Evolutionary conservation across 768 basidiomycete species (phyloP).

Genomic region (Naganishia randhawae): DNA sequence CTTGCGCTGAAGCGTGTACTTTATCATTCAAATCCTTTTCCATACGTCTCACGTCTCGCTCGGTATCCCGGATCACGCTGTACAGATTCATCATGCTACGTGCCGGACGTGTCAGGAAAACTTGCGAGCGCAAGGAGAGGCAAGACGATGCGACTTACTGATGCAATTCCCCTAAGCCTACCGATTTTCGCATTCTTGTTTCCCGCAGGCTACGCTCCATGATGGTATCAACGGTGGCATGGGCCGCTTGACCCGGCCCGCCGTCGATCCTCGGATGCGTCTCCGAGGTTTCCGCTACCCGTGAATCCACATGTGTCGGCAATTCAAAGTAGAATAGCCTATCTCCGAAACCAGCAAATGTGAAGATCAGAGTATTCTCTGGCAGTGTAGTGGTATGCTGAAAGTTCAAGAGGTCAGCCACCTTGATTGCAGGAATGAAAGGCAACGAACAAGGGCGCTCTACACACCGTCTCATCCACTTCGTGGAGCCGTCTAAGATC

Average conservation of each 20-base stretch:
- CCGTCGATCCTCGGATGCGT: constrained; percentile 19
- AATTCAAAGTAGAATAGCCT: constrained; percentile 6
- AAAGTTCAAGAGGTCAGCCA: background rate
- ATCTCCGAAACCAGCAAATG: constrained; percentile 17
- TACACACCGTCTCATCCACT: constrained; percentile 20
- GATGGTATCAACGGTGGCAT: constrained; percentile 55
- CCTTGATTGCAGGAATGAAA: background rate
- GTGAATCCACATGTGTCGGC: background rate
- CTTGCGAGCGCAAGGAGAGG: background rate
- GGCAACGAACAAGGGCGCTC: background rate
- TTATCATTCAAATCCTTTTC: constrained; percentile 47
- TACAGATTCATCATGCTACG: constrained; percentile 55
- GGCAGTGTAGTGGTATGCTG: constrained; percentile 4
- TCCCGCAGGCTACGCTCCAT: constrained; percentile 37
- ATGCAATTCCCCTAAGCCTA: constrained; percentile 21
- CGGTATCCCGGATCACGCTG: constrained; percentile 53
- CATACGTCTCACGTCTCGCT: constrained; percentile 55
- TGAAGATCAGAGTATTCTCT: constrained; percentile 40
- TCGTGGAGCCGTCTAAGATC: constrained; percentile 33
- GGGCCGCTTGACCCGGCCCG: constrained; percentile 58
- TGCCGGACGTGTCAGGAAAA: background rate
- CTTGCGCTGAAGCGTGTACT: background rate
- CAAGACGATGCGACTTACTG: background rate
- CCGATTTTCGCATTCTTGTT: constrained; percentile 36
- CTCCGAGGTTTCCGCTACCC: background rate